Conservation (phyloP, 2,329 filamentous ascomycete species). For the Neurospora sp. region DNA sequence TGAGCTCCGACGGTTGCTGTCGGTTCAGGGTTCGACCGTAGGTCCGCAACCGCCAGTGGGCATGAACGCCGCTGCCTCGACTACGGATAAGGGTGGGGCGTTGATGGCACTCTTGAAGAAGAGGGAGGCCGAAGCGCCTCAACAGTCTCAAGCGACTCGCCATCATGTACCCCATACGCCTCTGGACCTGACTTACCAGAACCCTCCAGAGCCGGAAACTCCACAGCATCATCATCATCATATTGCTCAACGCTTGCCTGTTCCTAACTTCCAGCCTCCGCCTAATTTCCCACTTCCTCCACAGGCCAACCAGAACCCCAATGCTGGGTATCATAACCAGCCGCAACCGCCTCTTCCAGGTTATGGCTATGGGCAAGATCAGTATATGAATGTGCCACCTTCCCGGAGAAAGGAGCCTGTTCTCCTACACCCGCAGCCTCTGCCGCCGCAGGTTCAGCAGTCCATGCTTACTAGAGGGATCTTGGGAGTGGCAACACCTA, state of each 20-base stretch:
- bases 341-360: conserved; percentile 5
- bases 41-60: conserved; percentile 28
- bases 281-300: conserved; percentile 38
- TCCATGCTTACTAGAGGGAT: conserved; percentile 37
- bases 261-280: conserved; percentile 35
- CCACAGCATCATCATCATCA: conserved; percentile 43
- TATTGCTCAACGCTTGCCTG: conserved; percentile 35
- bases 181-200: conserved; percentile 40
- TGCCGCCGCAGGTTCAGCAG: conserved; percentile 46
- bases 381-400: conserved; percentile 15
- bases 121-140: conserved; percentile 16
- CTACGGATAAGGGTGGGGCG: conserved; percentile 37
- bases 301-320: conserved; percentile 15
- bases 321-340: conserved; percentile 15
- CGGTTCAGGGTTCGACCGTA: conserved; percentile 43
- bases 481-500: conserved; percentile 23
- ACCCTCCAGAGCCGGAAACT: conserved; percentile 42
- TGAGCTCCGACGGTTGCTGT: conserved; percentile 45
- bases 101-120: conserved; percentile 44
- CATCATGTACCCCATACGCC: conserved; percentile 38
- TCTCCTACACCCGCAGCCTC: conserved; percentile 36
- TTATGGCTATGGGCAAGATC: conserved; percentile 11
- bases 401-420: conserved; percentile 21
- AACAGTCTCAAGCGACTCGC: conserved; percentile 14
- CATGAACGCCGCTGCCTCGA: conserved; percentile 8